These are phyloP conservation scores for Cyamopsis tetragonoloba DNA, from an alignment of 306 rosid genomes.

Conservation along the genomic window DNA sequence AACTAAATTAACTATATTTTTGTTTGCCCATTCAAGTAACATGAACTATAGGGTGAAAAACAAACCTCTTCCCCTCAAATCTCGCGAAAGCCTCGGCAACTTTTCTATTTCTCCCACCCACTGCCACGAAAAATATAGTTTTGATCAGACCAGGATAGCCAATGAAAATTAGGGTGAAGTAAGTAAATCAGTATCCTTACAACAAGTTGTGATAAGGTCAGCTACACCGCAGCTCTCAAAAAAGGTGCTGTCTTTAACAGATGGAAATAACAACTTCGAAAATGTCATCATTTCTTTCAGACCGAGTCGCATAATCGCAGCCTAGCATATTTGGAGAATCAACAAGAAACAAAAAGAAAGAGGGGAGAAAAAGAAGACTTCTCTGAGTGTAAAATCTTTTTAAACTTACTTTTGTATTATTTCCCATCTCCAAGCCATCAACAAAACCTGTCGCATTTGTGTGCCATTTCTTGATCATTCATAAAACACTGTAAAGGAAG, in stretches of 20 bases:
- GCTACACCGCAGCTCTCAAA: conserved; percentile 97
- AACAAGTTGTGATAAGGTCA: conserved; percentile 89
- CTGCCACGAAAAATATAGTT: conserved; percentile 44
- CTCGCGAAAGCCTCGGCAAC: conserved; percentile 87
- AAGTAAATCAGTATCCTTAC: conserved; percentile 47
- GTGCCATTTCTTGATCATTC: conserved; percentile 25
- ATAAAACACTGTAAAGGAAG: background rate
- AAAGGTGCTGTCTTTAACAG: conserved; percentile 82
- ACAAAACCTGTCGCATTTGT: conserved; percentile 63
- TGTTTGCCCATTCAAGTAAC: background rate
- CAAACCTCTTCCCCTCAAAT: conserved; percentile 71
- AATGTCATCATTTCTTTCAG: conserved; percentile 79
- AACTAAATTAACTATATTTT: background rate
- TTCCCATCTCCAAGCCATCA: conserved; percentile 97
- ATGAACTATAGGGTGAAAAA: background rate
- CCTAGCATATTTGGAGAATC: conserved; percentile 42
- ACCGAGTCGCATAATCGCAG: conserved; percentile 94
- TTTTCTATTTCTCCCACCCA: conserved; percentile 97
- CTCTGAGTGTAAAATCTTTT: background rate
- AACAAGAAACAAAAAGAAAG: conserved; percentile 2
- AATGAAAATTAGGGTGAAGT: conserved; percentile 4
- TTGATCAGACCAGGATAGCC: background rate
- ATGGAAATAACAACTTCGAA: conserved; percentile 72
- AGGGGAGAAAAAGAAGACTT: background rate
- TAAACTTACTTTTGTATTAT: conserved; percentile 74